A percentile compares a stretch with the other conserved stretches of the same genome.
These are phyloP conservation scores for Camellia granthamiana DNA, from an alignment of 148 eudicot genomes.

Conservation along the genomic window DNA sequence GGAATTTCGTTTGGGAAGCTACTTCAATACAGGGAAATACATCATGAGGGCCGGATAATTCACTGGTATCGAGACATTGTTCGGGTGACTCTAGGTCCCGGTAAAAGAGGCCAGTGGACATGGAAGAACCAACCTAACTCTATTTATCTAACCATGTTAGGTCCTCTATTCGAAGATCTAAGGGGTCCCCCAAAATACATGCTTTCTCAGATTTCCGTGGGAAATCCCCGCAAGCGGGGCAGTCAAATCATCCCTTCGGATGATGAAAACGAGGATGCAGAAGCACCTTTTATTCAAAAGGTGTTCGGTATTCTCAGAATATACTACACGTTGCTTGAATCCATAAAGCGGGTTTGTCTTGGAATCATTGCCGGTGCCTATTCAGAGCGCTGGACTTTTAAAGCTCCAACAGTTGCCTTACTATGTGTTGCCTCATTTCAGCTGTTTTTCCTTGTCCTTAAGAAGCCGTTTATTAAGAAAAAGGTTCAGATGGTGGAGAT, in stretches of 20 bases:
- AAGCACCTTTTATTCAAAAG: constrained; percentile 90
- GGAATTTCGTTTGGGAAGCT: constrained; percentile 84
- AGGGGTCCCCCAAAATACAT: constrained; percentile 98
- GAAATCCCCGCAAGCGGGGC: constrained; percentile 28
- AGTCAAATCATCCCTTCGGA: constrained; percentile 79
- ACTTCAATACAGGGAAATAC: constrained; percentile 91
- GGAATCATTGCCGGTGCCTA: constrained; percentile 64
- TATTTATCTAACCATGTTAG: constrained; percentile 43
- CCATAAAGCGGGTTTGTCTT: constrained; percentile 57
- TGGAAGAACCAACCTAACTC: constrained; percentile 63
- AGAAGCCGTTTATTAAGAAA: constrained; percentile 95
- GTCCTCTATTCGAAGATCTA: constrained; percentile 89
- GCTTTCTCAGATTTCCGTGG: constrained; percentile 69
- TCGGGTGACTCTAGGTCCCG: constrained; percentile 84
- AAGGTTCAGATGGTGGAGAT: constrained; percentile 87
- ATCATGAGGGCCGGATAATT: constrained; percentile 60
- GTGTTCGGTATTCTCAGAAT: constrained; percentile 86
- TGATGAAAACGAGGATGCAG: constrained; percentile 96
- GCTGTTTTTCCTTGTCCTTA: constrained; percentile 76
- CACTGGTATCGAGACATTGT: constrained; percentile 84
- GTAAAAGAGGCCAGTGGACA: constrained; percentile 95
- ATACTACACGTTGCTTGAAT: constrained; percentile 80
- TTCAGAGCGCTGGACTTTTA: constrained; percentile 42
- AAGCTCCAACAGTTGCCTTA: constrained; percentile 41
- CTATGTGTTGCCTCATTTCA: constrained; percentile 79